Conservation (phyloP, 2,329 filamentous ascomycete species). For the Colletotrichum horii region DNA sequence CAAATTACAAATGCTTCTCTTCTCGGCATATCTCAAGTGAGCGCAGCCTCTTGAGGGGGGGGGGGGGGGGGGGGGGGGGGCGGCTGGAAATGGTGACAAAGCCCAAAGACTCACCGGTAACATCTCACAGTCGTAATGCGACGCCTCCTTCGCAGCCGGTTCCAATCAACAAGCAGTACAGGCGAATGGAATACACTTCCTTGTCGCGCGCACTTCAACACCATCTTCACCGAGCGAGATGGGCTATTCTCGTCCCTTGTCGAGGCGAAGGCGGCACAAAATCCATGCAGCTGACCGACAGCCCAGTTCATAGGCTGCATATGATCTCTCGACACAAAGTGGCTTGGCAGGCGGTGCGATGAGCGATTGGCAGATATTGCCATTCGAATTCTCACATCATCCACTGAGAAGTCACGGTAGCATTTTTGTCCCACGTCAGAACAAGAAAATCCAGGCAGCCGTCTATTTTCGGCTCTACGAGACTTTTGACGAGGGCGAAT, state of each 20-base stretch:
- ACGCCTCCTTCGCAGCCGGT: neutral
- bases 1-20: neutral
- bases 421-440: neutral
- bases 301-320: neutral
- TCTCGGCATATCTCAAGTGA: neutral
- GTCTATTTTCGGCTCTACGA: neutral
- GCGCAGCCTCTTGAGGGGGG: too few species aligned
- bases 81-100: neutral
- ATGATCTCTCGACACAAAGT: neutral
- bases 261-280: neutral
- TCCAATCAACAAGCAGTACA: neutral
- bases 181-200: neutral
- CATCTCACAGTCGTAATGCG: neutral
- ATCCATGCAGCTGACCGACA: neutral
- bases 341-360: neutral
- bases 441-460: neutral
- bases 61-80: too few species aligned
- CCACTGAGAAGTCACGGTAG: neutral
- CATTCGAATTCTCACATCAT: neutral
- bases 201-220: neutral
- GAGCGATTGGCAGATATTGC: neutral
- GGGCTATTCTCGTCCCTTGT: neutral
- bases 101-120: neutral
- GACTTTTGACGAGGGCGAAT: neutral
- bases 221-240: neutral